phyloP scores from a whole-genome alignment of 768 basidiomycete genomes.

The Kwoniella pini region DNA sequence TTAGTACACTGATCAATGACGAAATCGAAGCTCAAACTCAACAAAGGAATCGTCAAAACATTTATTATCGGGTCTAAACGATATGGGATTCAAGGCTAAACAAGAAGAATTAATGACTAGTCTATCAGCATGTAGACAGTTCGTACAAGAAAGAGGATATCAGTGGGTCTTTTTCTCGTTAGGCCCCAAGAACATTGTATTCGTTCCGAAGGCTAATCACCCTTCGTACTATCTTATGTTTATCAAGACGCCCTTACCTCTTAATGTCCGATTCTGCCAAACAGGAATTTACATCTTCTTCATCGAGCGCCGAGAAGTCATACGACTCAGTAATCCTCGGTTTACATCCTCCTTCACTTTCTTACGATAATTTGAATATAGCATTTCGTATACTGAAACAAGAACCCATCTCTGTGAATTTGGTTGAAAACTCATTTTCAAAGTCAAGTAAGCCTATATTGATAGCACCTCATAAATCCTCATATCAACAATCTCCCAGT shows the following conservation, averaged over 20 bases:
- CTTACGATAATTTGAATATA: constrained; percentile 63
- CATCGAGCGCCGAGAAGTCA: constrained; percentile 31
- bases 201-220: too few species aligned
- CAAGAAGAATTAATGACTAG: constrained; percentile 65
- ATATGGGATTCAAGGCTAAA: constrained; percentile 61
- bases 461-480: constrained; percentile 65
- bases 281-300: constrained; percentile 53
- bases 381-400: constrained; percentile 68
- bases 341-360: constrained; percentile 61
- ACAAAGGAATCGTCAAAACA: constrained; percentile 64
- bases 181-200: too few species aligned
- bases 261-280: constrained; percentile 60
- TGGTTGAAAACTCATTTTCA: not conserved
- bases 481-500: constrained; percentile 55
- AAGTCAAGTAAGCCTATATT: constrained; percentile 53
- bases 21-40: constrained; percentile 70
- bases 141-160: constrained; percentile 57
- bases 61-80: constrained; percentile 57
- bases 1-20: too few species aligned
- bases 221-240: too few species aligned
- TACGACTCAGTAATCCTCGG: constrained; percentile 70
- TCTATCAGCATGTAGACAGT: constrained; percentile 62
- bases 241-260: constrained; percentile 46
- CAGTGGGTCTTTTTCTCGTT: constrained; percentile 45
- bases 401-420: constrained; percentile 47